Percentiles rank a stretch among this genome's conserved stretches.
phyloP scores from a whole-genome alignment of 2,329 filamentous ascomycete species.

The Fusarium pininemorale region DNA sequence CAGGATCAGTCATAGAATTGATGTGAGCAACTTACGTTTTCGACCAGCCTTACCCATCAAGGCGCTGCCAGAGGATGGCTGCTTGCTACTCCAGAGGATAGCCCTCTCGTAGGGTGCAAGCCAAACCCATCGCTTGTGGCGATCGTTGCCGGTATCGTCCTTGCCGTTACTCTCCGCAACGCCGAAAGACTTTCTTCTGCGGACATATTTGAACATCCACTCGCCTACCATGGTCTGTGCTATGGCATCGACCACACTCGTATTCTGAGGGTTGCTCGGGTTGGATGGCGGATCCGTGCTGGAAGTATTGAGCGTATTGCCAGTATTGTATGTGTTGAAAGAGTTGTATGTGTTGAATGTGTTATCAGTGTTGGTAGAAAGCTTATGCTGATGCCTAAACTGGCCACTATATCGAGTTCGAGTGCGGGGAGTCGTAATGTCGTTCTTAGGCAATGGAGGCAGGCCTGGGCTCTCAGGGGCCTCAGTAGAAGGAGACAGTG shows the following conservation, averaged over 20 bases:
- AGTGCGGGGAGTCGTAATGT: slow-evolving; percentile 70
- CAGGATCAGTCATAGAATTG: slow-evolving; percentile 12
- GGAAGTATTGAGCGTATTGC: slow-evolving; percentile 63
- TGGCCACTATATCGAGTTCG: slow-evolving; percentile 52
- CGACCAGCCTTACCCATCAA: slow-evolving; percentile 93
- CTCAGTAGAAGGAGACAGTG: slow-evolving; percentile 73
- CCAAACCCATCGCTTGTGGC: slow-evolving; percentile 99
- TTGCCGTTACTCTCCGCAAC: slow-evolving; percentile 73
- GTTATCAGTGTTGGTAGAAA: slow-evolving; percentile 68
- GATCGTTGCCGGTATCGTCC: slow-evolving; percentile 77
- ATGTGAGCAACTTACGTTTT: slow-evolving; percentile 75
- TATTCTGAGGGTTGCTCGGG: slow-evolving; percentile 70
- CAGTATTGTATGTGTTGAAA: slow-evolving; percentile 63
- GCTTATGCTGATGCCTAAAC: slow-evolving; percentile 64
- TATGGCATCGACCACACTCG: slow-evolving; percentile 92
- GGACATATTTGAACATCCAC: slow-evolving; percentile 93
- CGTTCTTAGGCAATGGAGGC: slow-evolving; percentile 78
- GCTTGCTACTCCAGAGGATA: slow-evolving; percentile 98
- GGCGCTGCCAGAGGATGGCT: slow-evolving; percentile 86
- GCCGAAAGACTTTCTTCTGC: slow-evolving; percentile 89
- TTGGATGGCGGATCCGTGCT: slow-evolving; percentile 51
- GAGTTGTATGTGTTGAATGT: slow-evolving; percentile 61
- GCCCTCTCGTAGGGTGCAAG: slow-evolving; percentile 94
- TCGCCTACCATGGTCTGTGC: slow-evolving; percentile 98
- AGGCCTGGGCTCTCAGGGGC: slow-evolving; percentile 74